Base-by-base conservation (phyloP, 2,329 filamentous ascomycete genomes). In the Mycosphaerella sp. region DNA sequence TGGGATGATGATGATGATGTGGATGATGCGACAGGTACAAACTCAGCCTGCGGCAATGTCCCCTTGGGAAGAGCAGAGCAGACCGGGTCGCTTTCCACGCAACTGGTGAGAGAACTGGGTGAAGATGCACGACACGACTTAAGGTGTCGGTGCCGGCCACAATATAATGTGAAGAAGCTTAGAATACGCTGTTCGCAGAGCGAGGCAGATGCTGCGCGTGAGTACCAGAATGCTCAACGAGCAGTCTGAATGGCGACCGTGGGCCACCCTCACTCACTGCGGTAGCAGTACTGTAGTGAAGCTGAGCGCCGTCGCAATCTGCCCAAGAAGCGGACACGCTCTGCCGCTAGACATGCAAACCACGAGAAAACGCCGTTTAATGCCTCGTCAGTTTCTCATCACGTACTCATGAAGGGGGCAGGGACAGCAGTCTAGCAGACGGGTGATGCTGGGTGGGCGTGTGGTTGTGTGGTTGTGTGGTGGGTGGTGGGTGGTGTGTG, bases 61-160 rank as follows among this genome's bases (percentile, higher is more conserved):
- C 49, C 56, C 50, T 49, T 38, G 34, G 34, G 34, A 38, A 45
- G 49, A 45, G 43, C 5, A 45, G 49, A 45, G 43, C 5, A 48
- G 44, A 38, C 45, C 44, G 48, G 26, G 41, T 43, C 38, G 48
- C 51, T 44, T 49, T 47, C 53, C 47, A 49, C 32, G 52, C 29
- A 51, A 41, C 45, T 51, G 48, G 43, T 44, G 51, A 53, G 51
- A 53, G 31, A 51, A 34, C 12, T 38, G 34, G 34, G 12, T 49
- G 52, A 57, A 47, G 51, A 45, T 49, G 49, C 58, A 56, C 55
- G 58, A 51, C 58, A 53, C 60, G 60, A 62, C 60, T 62, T 60
- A 59, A 58, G 53, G 48, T 56, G 58, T 59, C 55, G 57, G 36
- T 34, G 55, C 51, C 53, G 58, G 51, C 53, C 43, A 47, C 48